phyloP scores from a whole-genome alignment of 139 green algal genomes.

The Yamagishiella unicocca region DNA sequence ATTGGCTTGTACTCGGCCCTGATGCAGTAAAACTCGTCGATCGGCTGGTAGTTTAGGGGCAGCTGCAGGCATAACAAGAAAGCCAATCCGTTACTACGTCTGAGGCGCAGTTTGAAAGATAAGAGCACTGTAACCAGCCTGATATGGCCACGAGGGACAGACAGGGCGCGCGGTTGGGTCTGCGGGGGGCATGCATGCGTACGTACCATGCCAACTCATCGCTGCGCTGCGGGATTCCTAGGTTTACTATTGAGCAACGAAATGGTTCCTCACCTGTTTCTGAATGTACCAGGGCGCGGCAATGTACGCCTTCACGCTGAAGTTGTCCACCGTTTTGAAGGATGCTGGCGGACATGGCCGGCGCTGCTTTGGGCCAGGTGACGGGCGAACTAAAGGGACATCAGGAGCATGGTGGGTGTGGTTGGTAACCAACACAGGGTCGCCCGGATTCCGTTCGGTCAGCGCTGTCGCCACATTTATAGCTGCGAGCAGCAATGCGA shows the following conservation, averaged over 20 bases:
- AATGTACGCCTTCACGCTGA: slow-evolving; percentile 34
- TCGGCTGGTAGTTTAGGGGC: slow-evolving; percentile 47
- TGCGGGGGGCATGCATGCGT: not conserved
- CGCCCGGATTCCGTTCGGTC: too few relatives aligned
- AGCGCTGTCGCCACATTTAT: too few relatives aligned
- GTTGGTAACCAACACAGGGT: too few relatives aligned
- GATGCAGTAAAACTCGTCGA: slow-evolving; percentile 51
- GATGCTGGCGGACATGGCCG: not conserved
- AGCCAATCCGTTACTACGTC: not conserved
- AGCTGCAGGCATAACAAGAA: slow-evolving; percentile 23
- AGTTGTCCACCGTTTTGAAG: not conserved
- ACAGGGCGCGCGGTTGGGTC: too few relatives aligned
- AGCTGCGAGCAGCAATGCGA: too few relatives aligned
- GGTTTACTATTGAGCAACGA: not conserved
- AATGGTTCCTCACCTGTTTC: slow-evolving; percentile 43
- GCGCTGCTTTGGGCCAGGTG: too few relatives aligned
- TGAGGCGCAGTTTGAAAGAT: not conserved
- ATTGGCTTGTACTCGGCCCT: slow-evolving; percentile 46
- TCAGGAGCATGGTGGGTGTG: too few relatives aligned
- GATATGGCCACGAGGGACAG: not conserved
- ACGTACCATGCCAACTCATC: not conserved
- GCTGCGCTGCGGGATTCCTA: not conserved
- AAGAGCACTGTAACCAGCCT: not conserved
- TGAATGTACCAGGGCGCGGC: slow-evolving; percentile 54
- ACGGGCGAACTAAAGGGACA: too few relatives aligned